Conservation (phyloP, 176 grass and related monocot genomes). For the Juncus inflexus region DNA sequence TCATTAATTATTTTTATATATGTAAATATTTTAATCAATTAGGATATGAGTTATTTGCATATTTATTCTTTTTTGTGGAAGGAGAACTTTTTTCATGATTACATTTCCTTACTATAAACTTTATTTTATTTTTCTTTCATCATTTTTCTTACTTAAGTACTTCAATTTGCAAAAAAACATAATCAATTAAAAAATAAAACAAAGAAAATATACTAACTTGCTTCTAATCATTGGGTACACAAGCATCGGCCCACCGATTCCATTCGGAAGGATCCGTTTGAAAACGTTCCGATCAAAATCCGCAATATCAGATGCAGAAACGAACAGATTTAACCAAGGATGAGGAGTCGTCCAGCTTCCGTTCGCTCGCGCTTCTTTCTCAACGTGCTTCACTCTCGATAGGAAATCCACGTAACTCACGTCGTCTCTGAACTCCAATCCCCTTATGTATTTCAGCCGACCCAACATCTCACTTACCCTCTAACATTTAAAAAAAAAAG, state of each 20-base stretch:
- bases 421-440: slow-evolving; percentile 64
- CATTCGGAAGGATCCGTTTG: slow-evolving; percentile 51
- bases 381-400: slow-evolving; percentile 66
- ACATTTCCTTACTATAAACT: no score
- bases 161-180: no score
- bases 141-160: no score
- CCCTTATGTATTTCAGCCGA: slow-evolving; percentile 55
- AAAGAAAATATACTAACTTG: slow-evolving; percentile 53
- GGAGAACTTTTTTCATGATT: no score
- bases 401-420: slow-evolving; percentile 81
- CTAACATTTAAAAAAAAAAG: slow-evolving; percentile 21
- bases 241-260: slow-evolving; percentile 92
- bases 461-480: slow-evolving; percentile 35
- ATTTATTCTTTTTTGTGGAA: no score
- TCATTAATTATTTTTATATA: no score
- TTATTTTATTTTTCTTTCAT: no score
- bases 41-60: no score
- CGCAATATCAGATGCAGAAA: slow-evolving; percentile 52
- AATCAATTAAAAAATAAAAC: no score
- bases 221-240: slow-evolving; percentile 71
- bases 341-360: slow-evolving; percentile 81
- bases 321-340: slow-evolving; percentile 95
- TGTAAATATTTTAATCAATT: no score
- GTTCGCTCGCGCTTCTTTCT: slow-evolving; percentile 70
- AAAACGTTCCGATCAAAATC: slow-evolving; percentile 60